Evolutionary conservation across 495 filamentous ascomycete genomes (phyloP).

Genomic region (Xylaria cubensis): DNA sequence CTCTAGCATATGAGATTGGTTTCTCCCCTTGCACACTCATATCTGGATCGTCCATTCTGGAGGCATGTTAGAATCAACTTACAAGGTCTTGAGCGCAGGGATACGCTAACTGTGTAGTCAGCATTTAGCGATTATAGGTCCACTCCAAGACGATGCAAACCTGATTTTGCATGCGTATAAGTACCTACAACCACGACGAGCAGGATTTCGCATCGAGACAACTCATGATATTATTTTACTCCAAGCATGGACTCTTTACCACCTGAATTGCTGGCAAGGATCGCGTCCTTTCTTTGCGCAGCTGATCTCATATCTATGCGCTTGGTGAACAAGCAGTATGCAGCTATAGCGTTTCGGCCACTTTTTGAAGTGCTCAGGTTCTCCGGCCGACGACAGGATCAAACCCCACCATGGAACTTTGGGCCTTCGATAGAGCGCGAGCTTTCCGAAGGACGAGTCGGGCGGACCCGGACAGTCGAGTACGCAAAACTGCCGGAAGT

Average conservation of each 20-base stretch:
- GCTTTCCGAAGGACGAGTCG: not conserved
- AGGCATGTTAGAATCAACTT: too few species aligned
- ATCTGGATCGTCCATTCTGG: too few species aligned
- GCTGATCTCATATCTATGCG: conserved; percentile 14
- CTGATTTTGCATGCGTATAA: not conserved
- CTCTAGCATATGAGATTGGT: too few species aligned
- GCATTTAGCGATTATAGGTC: too few species aligned
- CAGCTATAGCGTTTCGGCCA: conserved; percentile 15
- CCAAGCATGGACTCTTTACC: conserved; percentile 16
- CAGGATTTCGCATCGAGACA: not conserved
- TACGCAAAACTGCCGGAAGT: conserved; percentile 9
- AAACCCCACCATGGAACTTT: conserved; percentile 9
- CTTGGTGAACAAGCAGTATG: conserved; percentile 1
- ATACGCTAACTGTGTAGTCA: too few species aligned
- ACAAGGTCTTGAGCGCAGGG: too few species aligned
- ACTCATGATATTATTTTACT: not conserved
- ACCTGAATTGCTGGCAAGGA: conserved; percentile 3
- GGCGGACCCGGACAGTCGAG: conserved; percentile 16
- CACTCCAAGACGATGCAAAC: not conserved
- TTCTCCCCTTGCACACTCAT: too few species aligned
- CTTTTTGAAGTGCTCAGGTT: conserved; percentile 19
- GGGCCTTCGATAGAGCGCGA: not conserved
- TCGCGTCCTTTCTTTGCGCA: conserved; percentile 6
- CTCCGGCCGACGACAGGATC: conserved; percentile 13
- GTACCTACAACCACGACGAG: not conserved